A percentile compares a stretch with the other conserved stretches of the same genome.
These are phyloP conservation scores for Volvariella surrecta DNA, from an alignment of 1,284 basidiomycete genomes.

Conservation along the genomic window DNA sequence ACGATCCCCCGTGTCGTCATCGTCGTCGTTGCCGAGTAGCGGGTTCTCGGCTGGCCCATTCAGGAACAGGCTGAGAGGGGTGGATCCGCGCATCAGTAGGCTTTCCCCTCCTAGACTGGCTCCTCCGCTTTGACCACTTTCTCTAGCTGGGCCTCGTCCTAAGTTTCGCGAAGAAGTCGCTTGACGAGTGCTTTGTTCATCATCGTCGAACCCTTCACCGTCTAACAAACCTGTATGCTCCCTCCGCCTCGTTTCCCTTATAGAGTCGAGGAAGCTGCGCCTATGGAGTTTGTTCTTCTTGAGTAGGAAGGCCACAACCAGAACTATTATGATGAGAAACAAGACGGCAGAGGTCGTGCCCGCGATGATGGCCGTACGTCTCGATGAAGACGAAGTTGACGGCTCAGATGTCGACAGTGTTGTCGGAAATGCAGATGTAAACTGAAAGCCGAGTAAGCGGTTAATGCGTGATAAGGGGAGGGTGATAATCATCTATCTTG, in stretches of 20 bases:
- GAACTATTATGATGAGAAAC: constrained; percentile 17
- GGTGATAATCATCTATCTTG: no score
- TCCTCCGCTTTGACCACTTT: no score
- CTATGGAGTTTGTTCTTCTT: constrained; percentile 17
- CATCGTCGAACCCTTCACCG: constrained; percentile 26
- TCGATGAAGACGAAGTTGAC: constrained; percentile 1
- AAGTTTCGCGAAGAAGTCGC: no score
- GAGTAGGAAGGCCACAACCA: constrained; percentile 18
- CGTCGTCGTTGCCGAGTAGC: no score
- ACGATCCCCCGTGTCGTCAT: no score
- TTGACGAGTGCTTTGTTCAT: no score
- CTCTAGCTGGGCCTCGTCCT: no score
- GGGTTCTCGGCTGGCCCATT: no score
- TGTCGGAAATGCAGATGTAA: constrained; percentile 19
- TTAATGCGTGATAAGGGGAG: background rate
- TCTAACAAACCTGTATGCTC: constrained; percentile 21
- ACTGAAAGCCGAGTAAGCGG: constrained; percentile 3
- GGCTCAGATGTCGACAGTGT: constrained; percentile 15
- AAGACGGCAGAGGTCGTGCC: constrained; percentile 18
- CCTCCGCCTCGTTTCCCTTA: constrained; percentile 14
- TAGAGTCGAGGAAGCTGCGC: constrained; percentile 5
- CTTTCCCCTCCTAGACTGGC: no score
- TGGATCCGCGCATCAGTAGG: no score
- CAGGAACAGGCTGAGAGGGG: no score
- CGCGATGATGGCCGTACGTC: constrained; percentile 21